Conservation (phyloP, 164 flowering plant species). For the Aristolochia californica region DNA sequence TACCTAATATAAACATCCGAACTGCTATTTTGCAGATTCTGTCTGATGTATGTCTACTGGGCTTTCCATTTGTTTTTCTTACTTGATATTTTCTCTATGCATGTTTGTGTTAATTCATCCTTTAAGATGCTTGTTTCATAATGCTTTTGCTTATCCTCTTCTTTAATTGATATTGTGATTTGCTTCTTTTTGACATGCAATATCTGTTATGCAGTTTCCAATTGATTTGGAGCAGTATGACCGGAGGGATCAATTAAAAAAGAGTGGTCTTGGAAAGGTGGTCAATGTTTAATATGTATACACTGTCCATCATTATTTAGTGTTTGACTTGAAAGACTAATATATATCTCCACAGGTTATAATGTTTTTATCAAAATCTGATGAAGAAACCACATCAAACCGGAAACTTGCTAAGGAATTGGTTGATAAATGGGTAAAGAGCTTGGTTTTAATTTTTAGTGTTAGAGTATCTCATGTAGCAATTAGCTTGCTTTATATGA, state of each 20-base stretch:
- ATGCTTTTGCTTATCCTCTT: background rate
- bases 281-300: background rate
- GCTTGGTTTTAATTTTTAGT: background rate
- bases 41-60: constrained; percentile 53
- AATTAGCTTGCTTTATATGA: no score
- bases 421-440: constrained; percentile 98
- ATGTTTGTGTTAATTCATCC: background rate
- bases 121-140: background rate
- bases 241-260: constrained; percentile 78
- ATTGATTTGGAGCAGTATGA: constrained; percentile 79
- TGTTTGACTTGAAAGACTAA: background rate
- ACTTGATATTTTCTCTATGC: background rate
- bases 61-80: background rate
- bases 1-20: constrained; percentile 84
- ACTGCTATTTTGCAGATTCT: constrained; percentile 68
- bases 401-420: constrained; percentile 90
- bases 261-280: constrained; percentile 91
- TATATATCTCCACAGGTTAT: constrained; percentile 53
- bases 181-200: constrained; percentile 8
- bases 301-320: background rate
- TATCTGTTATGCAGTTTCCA: constrained; percentile 50
- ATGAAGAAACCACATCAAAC: constrained; percentile 86
- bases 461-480: no score
- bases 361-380: constrained; percentile 92
- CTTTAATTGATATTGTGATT: constrained; percentile 6